Percentiles rank a stretch among this genome's conserved stretches.
Evolutionary conservation across 345 rosid genomes (phyloP).

Genomic region (Isatis tinctoria): DNA sequence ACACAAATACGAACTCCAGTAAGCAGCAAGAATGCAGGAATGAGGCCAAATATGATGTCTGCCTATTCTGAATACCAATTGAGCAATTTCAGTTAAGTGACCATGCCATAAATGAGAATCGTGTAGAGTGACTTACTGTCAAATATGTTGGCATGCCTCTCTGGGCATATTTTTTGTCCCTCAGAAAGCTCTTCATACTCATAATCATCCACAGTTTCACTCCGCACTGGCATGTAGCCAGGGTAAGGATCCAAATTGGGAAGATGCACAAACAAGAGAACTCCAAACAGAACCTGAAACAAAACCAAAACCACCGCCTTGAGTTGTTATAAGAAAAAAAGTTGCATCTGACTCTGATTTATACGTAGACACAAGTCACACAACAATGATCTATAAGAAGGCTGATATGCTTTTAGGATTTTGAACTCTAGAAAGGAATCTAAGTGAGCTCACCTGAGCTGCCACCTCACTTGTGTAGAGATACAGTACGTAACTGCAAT

Average conservation of each 20-base stretch:
- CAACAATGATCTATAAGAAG: background rate
- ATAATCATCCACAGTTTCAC: constrained; percentile 56
- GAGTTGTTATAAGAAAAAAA: background rate
- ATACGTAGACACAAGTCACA: constrained; percentile 16
- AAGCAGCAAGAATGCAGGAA: constrained; percentile 4
- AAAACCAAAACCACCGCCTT: constrained; percentile 17
- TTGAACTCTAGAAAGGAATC: constrained; percentile 10
- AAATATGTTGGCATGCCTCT: constrained; percentile 64
- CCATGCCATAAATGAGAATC: background rate
- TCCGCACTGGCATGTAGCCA: constrained; percentile 67
- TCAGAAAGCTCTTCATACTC: constrained; percentile 91
- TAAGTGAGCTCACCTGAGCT: constrained; percentile 67
- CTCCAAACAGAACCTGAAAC: constrained; percentile 74
- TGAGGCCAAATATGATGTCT: background rate
- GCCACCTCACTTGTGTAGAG: constrained; percentile 76
- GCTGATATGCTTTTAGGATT: background rate
- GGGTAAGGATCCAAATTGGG: constrained; percentile 91
- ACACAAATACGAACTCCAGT: constrained; percentile 3
- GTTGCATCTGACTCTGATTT: background rate
- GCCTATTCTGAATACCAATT: background rate
- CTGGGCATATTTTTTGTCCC: constrained; percentile 84
- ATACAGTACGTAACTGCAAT: constrained; percentile 65
- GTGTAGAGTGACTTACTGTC: constrained; percentile 52
- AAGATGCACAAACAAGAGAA: constrained; percentile 66
- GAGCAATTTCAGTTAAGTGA: background rate